These are phyloP conservation scores for Pichia nanzhaoensis DNA, from an alignment of 805 yeast species.

Conservation along the genomic window DNA sequence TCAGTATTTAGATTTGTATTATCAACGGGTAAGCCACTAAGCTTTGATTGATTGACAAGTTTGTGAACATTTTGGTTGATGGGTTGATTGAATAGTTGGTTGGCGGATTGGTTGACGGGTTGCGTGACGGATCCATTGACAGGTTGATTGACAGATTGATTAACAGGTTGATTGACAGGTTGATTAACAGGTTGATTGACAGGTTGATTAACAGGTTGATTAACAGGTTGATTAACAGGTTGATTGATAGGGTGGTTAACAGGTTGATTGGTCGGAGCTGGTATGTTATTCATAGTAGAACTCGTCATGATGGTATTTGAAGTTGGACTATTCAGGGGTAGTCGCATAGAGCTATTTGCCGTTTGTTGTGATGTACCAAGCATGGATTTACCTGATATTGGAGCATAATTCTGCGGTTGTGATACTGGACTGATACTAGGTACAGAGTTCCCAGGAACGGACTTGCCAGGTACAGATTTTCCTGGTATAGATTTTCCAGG, in stretches of 20 bases:
- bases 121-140: constrained; percentile 14
- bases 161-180: constrained; percentile 5
- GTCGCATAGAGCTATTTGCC: background rate
- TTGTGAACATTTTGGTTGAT: background rate
- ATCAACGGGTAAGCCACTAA: no score
- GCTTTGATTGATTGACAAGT: constrained; percentile 14
- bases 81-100: constrained; percentile 1
- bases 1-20: constrained; percentile 18
- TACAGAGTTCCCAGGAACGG: constrained; percentile 2
- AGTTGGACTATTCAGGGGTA: background rate
- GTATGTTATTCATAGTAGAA: background rate
- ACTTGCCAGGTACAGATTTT: background rate
- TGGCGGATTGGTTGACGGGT: constrained; percentile 4
- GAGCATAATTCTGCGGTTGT: no score
- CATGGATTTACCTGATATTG: constrained; percentile 8
- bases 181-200: background rate
- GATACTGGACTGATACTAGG: constrained; percentile 7
- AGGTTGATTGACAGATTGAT: background rate
- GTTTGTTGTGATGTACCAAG: background rate
- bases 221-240: background rate
- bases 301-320: background rate
- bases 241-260: background rate
- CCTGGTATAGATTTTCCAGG: background rate
- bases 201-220: background rate
- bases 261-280: background rate